These are phyloP conservation scores for Quercus mongolica DNA, from an alignment of 306 rosid species.

Conservation along the genomic window DNA sequence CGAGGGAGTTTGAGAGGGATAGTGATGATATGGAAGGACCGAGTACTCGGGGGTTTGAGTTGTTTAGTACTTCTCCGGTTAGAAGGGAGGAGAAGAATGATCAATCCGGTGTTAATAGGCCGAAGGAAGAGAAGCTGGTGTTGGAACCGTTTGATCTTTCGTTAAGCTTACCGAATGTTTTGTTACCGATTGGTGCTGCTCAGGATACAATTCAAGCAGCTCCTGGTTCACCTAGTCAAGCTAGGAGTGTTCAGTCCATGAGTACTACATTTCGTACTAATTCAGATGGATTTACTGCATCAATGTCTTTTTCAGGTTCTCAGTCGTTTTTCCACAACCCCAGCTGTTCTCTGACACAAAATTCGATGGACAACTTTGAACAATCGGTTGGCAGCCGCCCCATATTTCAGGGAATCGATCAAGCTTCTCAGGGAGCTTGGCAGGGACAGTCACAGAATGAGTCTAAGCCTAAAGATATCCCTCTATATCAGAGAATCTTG, in stretches of 20 bases:
- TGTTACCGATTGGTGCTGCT: conserved; percentile 82
- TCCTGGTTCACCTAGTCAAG: conserved; percentile 88
- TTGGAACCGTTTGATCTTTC: conserved; percentile 85
- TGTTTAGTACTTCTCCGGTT: conserved; percentile 82
- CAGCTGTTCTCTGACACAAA: conserved; percentile 90
- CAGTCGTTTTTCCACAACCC: conserved; percentile 93
- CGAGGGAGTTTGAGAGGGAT: conserved; percentile 40
- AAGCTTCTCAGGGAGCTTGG: conserved; percentile 53
- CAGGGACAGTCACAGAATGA: conserved; percentile 81
- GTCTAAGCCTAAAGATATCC: conserved; percentile 67
- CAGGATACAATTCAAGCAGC: conserved; percentile 42
- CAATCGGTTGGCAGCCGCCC: conserved; percentile 96
- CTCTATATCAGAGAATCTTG: conserved; percentile 51
- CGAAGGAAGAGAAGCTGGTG: conserved; percentile 50
- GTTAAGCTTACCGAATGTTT: conserved; percentile 90
- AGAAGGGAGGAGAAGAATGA: conserved; percentile 58
- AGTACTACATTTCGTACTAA: conserved; percentile 65
- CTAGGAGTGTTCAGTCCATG: conserved; percentile 80
- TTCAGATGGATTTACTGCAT: conserved; percentile 92
- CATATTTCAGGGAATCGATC: conserved; percentile 83
- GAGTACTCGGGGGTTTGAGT: conserved; percentile 80
- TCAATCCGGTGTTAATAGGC: conserved; percentile 38
- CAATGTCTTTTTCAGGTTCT: conserved; percentile 93
- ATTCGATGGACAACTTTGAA: conserved; percentile 74
- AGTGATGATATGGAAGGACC: conserved; percentile 73